These are phyloP conservation scores for Penicillium steckii DNA, from an alignment of 495 filamentous ascomycete species.

Conservation along the genomic window DNA sequence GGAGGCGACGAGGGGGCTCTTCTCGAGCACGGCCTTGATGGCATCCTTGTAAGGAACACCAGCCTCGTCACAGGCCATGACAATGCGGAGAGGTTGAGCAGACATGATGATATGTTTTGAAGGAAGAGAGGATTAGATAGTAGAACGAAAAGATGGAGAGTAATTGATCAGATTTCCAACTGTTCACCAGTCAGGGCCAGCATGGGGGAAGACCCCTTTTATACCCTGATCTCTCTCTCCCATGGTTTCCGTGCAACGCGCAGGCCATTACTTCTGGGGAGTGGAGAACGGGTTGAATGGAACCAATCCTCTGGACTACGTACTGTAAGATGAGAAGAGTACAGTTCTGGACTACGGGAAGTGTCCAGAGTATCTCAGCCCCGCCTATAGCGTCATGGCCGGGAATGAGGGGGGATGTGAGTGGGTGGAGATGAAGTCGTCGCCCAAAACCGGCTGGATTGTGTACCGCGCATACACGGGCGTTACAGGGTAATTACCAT, in stretches of 20 bases:
- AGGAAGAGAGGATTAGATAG: constrained; percentile 2
- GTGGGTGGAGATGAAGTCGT: constrained; percentile 1
- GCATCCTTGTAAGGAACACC: constrained; percentile 77
- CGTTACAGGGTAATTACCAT: constrained; percentile 1
- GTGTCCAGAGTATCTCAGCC: constrained; percentile 3
- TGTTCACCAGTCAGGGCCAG: not conserved
- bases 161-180: not conserved
- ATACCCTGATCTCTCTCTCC: constrained; percentile 13
- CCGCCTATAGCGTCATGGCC: constrained; percentile 23
- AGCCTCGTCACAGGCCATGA: constrained; percentile 69
- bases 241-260: constrained; percentile 12
- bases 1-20: constrained; percentile 63
- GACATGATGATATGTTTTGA: constrained; percentile 30
- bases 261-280: constrained; percentile 10
- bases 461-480: not conserved
- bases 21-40: constrained; percentile 69
- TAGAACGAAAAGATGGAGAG: not conserved
- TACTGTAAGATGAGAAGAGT: no score
- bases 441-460: constrained; percentile 1
- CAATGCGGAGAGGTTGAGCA: constrained; percentile 53
- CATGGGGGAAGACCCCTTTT: constrained; percentile 15
- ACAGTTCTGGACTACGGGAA: no score
- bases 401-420: constrained; percentile 4
- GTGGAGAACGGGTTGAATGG: constrained; percentile 19
- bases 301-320: constrained; percentile 9